Conservation (phyloP, 1,284 basidiomycete genomes). For the Sphagnurus paluster region DNA sequence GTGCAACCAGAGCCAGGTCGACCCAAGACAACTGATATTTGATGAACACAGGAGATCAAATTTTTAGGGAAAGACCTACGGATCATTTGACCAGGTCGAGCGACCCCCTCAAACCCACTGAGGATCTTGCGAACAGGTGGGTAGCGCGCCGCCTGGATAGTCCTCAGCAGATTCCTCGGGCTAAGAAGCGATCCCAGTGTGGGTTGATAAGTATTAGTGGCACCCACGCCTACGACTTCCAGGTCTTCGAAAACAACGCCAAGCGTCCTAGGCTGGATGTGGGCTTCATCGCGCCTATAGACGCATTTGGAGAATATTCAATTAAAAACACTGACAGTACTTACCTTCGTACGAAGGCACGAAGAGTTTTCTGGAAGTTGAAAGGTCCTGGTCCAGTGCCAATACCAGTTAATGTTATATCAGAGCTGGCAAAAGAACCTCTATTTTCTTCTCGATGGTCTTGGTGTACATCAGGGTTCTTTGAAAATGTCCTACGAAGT, state of each 20-base stretch:
- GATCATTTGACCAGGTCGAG: slow-evolving; percentile 55
- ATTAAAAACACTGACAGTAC: slow-evolving; percentile 1
- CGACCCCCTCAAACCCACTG: slow-evolving; percentile 43
- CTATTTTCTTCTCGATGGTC: background rate
- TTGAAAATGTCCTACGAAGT: slow-evolving; percentile 9
- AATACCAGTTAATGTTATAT: slow-evolving; percentile 8
- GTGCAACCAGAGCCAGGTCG: slow-evolving; percentile 61
- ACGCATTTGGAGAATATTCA: background rate
- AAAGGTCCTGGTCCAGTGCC: slow-evolving; percentile 22
- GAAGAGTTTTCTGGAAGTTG: slow-evolving; percentile 29
- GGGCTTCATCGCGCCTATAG: slow-evolving; percentile 27
- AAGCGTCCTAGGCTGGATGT: slow-evolving; percentile 44
- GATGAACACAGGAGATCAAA: background rate
- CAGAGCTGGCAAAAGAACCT: slow-evolving; percentile 12
- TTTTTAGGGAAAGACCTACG: slow-evolving; percentile 27
- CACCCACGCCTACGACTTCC: slow-evolving; percentile 46
- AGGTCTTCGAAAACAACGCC: slow-evolving; percentile 52
- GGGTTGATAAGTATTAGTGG: slow-evolving; percentile 40
- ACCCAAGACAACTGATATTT: slow-evolving; percentile 51
- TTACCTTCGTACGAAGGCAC: slow-evolving; percentile 24
- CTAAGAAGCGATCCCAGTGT: slow-evolving; percentile 43
- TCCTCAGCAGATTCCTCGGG: slow-evolving; percentile 28
- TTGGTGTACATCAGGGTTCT: background rate
- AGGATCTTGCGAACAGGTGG: slow-evolving; percentile 43
- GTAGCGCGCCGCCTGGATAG: slow-evolving; percentile 31